A percentile compares a stretch with the other conserved stretches of the same genome.
These are phyloP conservation scores for Boletales sp. DNA, from an alignment of 768 basidiomycete genomes.

Conservation along the genomic window DNA sequence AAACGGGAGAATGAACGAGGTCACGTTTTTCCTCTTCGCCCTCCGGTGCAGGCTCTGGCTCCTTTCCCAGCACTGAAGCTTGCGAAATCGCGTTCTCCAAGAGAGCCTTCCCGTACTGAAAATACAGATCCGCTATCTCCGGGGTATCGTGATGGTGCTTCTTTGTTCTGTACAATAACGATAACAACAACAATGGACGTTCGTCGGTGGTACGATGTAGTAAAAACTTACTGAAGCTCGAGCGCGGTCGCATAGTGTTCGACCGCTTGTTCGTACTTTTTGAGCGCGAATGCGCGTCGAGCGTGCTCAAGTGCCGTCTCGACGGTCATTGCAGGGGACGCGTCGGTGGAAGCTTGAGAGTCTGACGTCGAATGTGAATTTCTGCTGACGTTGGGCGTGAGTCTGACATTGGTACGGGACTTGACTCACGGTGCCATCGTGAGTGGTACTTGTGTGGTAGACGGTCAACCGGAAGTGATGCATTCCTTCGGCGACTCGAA, in stretches of 20 bases:
- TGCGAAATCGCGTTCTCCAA: conserved; percentile 90
- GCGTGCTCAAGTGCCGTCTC: conserved; percentile 71
- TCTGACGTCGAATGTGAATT: background rate
- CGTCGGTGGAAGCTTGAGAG: conserved; percentile 18
- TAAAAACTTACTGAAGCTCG: conserved; percentile 66
- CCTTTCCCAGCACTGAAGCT: conserved; percentile 85
- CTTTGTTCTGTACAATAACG: conserved; percentile 50
- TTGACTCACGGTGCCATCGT: conserved; percentile 26
- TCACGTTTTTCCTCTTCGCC: conserved; percentile 42
- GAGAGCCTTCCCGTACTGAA: conserved; percentile 89
- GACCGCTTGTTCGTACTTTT: conserved; percentile 81
- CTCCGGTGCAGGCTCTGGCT: conserved; percentile 48
- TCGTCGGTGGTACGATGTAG: background rate
- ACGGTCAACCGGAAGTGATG: too few relatives aligned
- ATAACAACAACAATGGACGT: conserved; percentile 8
- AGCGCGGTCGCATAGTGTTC: conserved; percentile 83
- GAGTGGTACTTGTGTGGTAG: too few relatives aligned
- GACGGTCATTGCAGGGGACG: conserved; percentile 32
- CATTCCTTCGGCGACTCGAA: background rate
- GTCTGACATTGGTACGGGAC: background rate
- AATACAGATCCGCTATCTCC: conserved; percentile 83
- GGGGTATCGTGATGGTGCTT: conserved; percentile 77
- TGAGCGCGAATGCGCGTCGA: conserved; percentile 85
- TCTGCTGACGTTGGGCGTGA: conserved; percentile 8
- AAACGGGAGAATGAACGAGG: background rate